Evolutionary conservation across 2,329 filamentous ascomycete genomes (phyloP), one percentile per base, ranked within the genome.

Genomic region (Colletotrichum lindemuthianum): DNA sequence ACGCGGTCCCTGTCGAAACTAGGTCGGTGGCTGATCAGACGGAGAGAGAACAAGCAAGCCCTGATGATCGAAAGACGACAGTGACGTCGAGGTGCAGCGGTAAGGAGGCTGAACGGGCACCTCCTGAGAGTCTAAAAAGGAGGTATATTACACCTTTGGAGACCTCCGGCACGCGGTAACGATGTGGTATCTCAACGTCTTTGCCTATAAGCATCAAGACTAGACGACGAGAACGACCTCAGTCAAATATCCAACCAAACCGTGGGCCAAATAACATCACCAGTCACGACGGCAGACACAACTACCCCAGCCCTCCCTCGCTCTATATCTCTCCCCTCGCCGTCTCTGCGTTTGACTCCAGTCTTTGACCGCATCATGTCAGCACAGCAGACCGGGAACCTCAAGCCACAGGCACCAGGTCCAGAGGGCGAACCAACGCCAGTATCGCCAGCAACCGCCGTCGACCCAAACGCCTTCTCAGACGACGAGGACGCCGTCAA

Each of bases 1-100:
- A 37, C 63, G 43, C 33, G 39, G 37, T 54, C 63, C 63, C 15
- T 66, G 63, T 66, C 59, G 53, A 63, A 66, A 66, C 59, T 59
- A 66, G 50, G 15, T 59, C 32, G 43, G 43, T 59, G 63, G 63
- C 59, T 64, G 63, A 66, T 64, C 59, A 66, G 60, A 66, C 59
- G 63, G 44, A 50, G 40, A 45, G 49, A 49, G 24, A 24, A 24
- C 24, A 24, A 59, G 39, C 48, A 66, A 54, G 63, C 59, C 59
- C 63, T 58, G 47, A 58, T 3, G 33, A 59, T 39, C 34, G n/a
- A 43, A 65, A 34, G 36, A 36, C 16, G 24, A 47, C 63, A 51
- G 63, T 66, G 63, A 66, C 63, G 63, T 66, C 50, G 63, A 39
- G 50, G n/a, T 11, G 43, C 3, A 41, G 15, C 24, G 24, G 24